phyloP scores from a whole-genome alignment of 768 basidiomycete genomes.

The Agaricus subrufescens region DNA sequence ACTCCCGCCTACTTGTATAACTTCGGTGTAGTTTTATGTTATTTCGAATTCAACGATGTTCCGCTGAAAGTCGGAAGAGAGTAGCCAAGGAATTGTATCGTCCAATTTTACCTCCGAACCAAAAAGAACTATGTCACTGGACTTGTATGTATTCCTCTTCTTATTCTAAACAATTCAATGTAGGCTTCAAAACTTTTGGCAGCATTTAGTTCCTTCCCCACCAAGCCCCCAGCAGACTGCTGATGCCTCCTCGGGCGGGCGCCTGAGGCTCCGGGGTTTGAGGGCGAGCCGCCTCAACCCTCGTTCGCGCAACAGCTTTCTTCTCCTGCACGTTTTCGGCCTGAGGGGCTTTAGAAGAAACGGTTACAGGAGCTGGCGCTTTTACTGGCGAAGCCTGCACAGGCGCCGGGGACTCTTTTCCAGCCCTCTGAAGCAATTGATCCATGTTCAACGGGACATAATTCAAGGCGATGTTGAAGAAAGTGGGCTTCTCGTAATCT shows the following conservation, averaged over 20 bases:
- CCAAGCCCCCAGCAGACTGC: slow-evolving; percentile 75
- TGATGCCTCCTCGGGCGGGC: slow-evolving; percentile 49
- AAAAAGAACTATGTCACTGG: too few relatives aligned
- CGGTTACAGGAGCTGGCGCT: slow-evolving; percentile 8
- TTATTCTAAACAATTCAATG: background rate
- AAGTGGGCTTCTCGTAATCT: slow-evolving; percentile 75
- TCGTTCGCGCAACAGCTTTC: slow-evolving; percentile 47
- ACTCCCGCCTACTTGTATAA: background rate
- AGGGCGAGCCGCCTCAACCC: slow-evolving; percentile 48
- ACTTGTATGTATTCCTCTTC: background rate
- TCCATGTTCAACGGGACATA: slow-evolving; percentile 88
- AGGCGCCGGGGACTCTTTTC: slow-evolving; percentile 38
- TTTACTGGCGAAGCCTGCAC: slow-evolving; percentile 11
- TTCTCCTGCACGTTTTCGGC: slow-evolving; percentile 34
- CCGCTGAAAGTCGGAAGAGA: too few relatives aligned
- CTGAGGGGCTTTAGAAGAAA: slow-evolving; percentile 16
- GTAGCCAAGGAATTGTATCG: too few relatives aligned
- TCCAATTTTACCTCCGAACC: too few relatives aligned
- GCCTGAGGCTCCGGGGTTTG: slow-evolving; percentile 46
- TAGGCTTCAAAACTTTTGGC: too few relatives aligned
- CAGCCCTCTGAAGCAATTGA: slow-evolving; percentile 62
- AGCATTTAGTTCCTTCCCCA: slow-evolving; percentile 53
- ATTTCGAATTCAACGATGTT: background rate
- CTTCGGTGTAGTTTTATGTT: slow-evolving; percentile 3
- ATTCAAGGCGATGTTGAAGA: slow-evolving; percentile 93